Conservation (phyloP, 164 flowering plant genomes). For the Tetrastigma voinierianum region DNA sequence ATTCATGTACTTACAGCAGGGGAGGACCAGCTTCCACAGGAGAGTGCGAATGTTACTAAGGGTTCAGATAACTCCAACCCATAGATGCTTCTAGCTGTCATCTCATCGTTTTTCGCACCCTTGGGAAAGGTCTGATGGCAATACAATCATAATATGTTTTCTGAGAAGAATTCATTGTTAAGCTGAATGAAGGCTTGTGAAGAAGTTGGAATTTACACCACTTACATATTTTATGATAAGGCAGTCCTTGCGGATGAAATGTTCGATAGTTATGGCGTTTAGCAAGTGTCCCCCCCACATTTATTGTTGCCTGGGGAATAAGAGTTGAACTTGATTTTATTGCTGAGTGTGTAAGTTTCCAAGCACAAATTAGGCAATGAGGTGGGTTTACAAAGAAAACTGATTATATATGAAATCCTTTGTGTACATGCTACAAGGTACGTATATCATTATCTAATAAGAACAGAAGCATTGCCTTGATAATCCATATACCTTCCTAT, state of each 20-base stretch:
- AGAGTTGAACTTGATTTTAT: not conserved
- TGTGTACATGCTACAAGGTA: not conserved
- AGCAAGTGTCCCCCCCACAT: conserved; percentile 74
- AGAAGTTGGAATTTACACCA: not conserved
- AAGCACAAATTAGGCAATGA: not conserved
- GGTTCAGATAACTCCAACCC: conserved; percentile 92
- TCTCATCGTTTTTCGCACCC: conserved; percentile 62
- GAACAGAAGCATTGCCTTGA: not conserved
- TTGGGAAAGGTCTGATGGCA: conserved; percentile 49
- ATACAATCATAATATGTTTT: not conserved
- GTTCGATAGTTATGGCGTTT: conserved; percentile 81
- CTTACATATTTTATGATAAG: conserved; percentile 80
- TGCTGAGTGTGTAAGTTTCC: not conserved
- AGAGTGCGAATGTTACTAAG: conserved; percentile 92
- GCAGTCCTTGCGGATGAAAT: conserved; percentile 86
- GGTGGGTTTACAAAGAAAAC: not conserved
- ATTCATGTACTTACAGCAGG: conserved; percentile 72
- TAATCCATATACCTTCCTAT: conserved; percentile 69
- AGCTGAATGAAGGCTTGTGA: not conserved
- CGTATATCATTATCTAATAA: not conserved
- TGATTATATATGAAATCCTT: not conserved
- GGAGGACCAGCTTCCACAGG: conserved; percentile 98
- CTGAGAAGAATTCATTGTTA: not conserved
- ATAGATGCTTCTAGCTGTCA: conserved; percentile 45
- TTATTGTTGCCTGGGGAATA: conserved; percentile 67